Evolutionary conservation across 2,329 filamentous ascomycete species (phyloP).

Genomic region (Karstenula rhodostoma): DNA sequence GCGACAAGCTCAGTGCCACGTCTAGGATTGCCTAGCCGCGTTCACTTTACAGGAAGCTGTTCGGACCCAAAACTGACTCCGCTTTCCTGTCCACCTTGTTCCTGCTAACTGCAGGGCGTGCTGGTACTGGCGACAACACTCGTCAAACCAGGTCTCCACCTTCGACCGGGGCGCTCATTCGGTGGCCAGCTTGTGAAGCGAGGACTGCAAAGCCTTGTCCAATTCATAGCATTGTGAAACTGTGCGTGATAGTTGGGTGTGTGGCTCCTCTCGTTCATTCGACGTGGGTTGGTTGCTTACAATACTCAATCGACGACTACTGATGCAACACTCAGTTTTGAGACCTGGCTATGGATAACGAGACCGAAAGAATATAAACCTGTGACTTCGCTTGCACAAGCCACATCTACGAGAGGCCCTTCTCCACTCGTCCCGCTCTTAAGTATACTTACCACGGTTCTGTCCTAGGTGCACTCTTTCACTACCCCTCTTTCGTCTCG

Average conservation of each 20-base stretch:
- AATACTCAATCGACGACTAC: not conserved
- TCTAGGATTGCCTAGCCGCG: slow-evolving; percentile 2
- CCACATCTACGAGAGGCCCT: slow-evolving; percentile 1
- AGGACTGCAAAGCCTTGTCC: not conserved
- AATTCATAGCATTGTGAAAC: not conserved
- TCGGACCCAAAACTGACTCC: slow-evolving; percentile 8
- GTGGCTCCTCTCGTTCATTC: not conserved
- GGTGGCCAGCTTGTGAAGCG: not conserved
- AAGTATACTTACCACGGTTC: slow-evolving; percentile 8
- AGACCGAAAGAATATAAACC: not conserved
- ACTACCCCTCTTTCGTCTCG: slow-evolving; percentile 7
- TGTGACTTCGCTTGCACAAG: slow-evolving; percentile 1
- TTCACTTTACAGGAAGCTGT: not conserved
- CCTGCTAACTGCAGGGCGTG: not conserved
- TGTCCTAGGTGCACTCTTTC: not conserved
- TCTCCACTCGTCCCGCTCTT: slow-evolving; percentile 3
- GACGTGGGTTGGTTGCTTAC: not conserved
- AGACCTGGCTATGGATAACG: not conserved
- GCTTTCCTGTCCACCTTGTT: not conserved
- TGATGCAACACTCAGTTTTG: not conserved
- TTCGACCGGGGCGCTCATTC: not conserved
- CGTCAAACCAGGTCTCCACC: slow-evolving; percentile 8
- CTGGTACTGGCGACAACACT: slow-evolving; percentile 6
- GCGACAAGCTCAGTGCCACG: slow-evolving; percentile 9
- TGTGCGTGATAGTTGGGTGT: slow-evolving; percentile 5